These are phyloP conservation scores for Leccinum sublutescens DNA, from an alignment of 768 basidiomycete species.

Conservation along the genomic window DNA sequence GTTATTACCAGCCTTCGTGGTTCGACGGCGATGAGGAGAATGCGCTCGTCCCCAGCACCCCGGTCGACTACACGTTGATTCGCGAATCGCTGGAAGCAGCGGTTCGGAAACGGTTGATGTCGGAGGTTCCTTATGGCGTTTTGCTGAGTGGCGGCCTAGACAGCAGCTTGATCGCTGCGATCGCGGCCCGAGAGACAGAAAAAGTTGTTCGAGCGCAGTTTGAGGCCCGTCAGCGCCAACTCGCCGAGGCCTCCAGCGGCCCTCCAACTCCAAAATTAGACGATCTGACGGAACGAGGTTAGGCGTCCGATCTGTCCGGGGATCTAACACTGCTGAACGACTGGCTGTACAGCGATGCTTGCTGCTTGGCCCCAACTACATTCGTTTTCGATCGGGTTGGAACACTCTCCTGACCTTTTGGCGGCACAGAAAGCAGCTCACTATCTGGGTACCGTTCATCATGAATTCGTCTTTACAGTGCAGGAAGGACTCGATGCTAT, in stretches of 20 bases:
- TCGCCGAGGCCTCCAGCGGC: conserved; percentile 53
- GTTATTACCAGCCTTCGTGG: conserved; percentile 91
- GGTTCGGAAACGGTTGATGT: conserved; percentile 94
- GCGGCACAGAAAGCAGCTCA: conserved; percentile 93
- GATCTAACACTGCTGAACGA: not conserved
- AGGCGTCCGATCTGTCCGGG: conserved; percentile 9
- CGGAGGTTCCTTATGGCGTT: conserved; percentile 97
- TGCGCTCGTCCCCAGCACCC: conserved; percentile 51
- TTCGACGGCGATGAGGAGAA: conserved; percentile 78
- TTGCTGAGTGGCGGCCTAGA: conserved; percentile 94
- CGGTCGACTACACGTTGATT: conserved; percentile 65
- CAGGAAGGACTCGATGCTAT: conserved; percentile 98
- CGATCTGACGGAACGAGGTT: conserved; percentile 55
- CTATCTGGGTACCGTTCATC: conserved; percentile 92
- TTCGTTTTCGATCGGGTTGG: conserved; percentile 95
- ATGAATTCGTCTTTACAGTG: conserved; percentile 97
- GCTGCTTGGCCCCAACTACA: conserved; percentile 94
- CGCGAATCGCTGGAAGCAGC: conserved; percentile 86
- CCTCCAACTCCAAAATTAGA: conserved; percentile 50
- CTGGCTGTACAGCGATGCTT: conserved; percentile 52
- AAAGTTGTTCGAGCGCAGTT: conserved; percentile 80
- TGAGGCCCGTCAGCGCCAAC: conserved; percentile 62
- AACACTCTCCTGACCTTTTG: conserved; percentile 91
- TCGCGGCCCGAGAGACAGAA: conserved; percentile 94
- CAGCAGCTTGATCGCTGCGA: conserved; percentile 92